phyloP scores from a whole-genome alignment of 2,329 filamentous ascomycete species.

The Pseudocercospora fijiensis region DNA sequence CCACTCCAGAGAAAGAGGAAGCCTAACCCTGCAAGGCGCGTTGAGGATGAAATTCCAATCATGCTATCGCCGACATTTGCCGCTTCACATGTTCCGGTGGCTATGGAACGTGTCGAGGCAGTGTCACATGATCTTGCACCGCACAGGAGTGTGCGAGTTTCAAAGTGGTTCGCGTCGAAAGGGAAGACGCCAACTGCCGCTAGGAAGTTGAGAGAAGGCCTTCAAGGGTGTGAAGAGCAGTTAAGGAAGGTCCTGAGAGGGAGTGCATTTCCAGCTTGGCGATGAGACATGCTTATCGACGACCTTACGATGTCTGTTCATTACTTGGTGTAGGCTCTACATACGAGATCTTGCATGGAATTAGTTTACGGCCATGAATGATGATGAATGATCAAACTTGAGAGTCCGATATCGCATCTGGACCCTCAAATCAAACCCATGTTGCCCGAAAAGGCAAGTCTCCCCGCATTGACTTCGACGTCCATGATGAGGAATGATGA shows the following conservation, averaged over 20 bases:
- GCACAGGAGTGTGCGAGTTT: constrained; percentile 23
- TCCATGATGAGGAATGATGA: neutral
- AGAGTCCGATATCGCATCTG: neutral
- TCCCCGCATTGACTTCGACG: neutral
- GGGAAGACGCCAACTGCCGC: constrained; percentile 18
- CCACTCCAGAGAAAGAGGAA: constrained; percentile 55
- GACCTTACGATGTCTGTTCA: constrained; percentile 5
- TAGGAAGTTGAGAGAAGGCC: constrained; percentile 28
- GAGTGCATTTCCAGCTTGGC: constrained; percentile 30
- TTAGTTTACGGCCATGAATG: neutral
- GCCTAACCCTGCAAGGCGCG: constrained; percentile 5
- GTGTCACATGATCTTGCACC: constrained; percentile 9
- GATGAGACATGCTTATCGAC: constrained; percentile 17
- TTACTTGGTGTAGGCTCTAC: neutral
- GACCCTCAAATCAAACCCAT: neutral
- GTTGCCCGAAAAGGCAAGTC: neutral
- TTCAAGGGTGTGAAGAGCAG: constrained; percentile 31
- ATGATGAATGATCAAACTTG: neutral
- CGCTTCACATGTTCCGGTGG: constrained; percentile 15
- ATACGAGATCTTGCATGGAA: no score
- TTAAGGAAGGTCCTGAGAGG: constrained; percentile 31
- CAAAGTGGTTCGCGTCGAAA: constrained; percentile 26
- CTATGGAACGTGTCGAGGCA: constrained; percentile 26
- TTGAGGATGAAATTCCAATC: constrained; percentile 35
- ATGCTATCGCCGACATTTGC: constrained; percentile 35